Evolutionary conservation across 2,329 filamentous ascomycete genomes (phyloP).

Genomic region (Boeremia exigua): DNA sequence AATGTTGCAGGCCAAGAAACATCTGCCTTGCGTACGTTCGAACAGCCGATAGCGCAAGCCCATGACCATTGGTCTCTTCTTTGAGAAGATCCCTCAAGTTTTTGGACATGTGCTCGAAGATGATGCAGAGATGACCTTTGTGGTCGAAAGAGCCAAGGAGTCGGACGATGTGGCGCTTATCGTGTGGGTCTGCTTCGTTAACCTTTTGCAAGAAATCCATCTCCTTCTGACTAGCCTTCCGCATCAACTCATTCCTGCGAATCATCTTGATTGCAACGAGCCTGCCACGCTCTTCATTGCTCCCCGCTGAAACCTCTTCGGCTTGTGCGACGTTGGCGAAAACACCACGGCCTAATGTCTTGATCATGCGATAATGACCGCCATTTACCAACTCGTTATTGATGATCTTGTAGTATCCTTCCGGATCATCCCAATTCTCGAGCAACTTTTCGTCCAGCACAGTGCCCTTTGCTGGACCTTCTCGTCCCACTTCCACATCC

Average conservation of each 20-base stretch:
- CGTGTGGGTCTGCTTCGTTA: constrained; percentile 81
- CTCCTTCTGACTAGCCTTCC: constrained; percentile 91
- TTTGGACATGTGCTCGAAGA: constrained; percentile 85
- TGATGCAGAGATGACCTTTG: constrained; percentile 93
- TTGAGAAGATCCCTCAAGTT: constrained; percentile 93
- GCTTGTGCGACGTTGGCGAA: constrained; percentile 96
- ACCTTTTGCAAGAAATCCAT: constrained; percentile 91
- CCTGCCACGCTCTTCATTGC: constrained; percentile 55
- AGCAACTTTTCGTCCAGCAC: constrained; percentile 74
- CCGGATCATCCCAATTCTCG: constrained; percentile 90
- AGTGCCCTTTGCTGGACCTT: constrained; percentile 32
- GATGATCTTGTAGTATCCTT: constrained; percentile 96
- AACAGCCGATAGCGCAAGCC: constrained; percentile 87
- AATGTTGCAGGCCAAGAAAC: constrained; percentile 83
- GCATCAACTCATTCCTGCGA: constrained; percentile 92
- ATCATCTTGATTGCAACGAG: constrained; percentile 98
- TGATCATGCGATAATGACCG: constrained; percentile 85
- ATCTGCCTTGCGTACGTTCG: constrained; percentile 92
- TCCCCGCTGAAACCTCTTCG: constrained; percentile 37
- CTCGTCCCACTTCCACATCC: constrained; percentile 53
- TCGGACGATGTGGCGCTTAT: constrained; percentile 89
- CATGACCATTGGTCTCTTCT: constrained; percentile 81
- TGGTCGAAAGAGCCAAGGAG: constrained; percentile 90
- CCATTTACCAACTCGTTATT: constrained; percentile 87
- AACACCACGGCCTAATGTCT: constrained; percentile 89